Evolutionary conservation across 805 yeast species (phyloP).

Genomic region (Saccharomycopsis babjevae): DNA sequence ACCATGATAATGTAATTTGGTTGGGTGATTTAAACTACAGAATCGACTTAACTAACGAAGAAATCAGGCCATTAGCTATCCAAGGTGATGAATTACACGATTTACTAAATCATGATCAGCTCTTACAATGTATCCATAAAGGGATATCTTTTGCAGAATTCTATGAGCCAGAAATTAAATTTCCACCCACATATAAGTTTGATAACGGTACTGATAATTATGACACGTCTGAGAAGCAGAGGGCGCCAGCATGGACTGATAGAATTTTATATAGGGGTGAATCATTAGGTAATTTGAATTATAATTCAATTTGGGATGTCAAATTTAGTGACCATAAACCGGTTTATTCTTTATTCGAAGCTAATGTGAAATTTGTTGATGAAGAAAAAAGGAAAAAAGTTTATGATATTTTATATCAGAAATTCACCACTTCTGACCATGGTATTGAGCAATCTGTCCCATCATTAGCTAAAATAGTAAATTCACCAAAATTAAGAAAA

Average conservation of each 20-base stretch:
- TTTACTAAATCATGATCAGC: conserved; percentile 66
- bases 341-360: conserved; percentile 68
- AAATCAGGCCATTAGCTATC: conserved; percentile 47
- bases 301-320: conserved; percentile 52
- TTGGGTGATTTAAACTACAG: conserved; percentile 84
- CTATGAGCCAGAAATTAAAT: conserved; percentile 64
- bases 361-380: conserved; percentile 60
- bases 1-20: conserved; percentile 88
- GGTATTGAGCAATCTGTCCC: conserved; percentile 20
- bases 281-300: conserved; percentile 50
- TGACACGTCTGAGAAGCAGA: conserved; percentile 83
- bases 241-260: conserved; percentile 97
- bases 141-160: conserved; percentile 68
- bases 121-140: conserved; percentile 59
- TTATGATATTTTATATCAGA: conserved; percentile 48
- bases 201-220: conserved; percentile 74
- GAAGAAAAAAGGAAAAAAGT: conserved; percentile 47
- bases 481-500: conserved; percentile 1
- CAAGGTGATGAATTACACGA: conserved; percentile 32
- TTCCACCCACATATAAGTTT: conserved; percentile 86
- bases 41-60: conserved; percentile 51
- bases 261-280: conserved; percentile 62
- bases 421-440: conserved; percentile 31
- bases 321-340: conserved; percentile 85
- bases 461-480: conserved; percentile 19